These are phyloP conservation scores for Chrysoporthe deuterocubensis DNA, from an alignment of 2,329 filamentous ascomycete genomes.

Conservation along the genomic window DNA sequence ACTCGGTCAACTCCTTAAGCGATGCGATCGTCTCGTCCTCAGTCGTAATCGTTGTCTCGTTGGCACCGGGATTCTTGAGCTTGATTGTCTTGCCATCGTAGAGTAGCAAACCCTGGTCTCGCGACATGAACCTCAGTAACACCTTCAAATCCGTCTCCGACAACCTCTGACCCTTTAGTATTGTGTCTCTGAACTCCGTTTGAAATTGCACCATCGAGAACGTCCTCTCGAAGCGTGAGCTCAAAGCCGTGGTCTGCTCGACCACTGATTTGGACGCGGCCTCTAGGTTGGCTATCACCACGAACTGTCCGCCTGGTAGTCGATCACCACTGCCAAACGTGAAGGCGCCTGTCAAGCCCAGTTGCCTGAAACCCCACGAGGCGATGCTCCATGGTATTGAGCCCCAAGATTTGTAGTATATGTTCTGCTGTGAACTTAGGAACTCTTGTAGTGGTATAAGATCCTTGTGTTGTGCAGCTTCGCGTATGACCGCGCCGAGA, in stretches of 20 bases:
- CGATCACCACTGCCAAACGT: conserved; percentile 51
- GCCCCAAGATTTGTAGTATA: conserved; percentile 74
- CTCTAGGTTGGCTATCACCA: conserved; percentile 67
- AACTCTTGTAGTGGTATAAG: conserved; percentile 76
- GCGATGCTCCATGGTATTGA: conserved; percentile 71
- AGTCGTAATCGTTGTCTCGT: conserved; percentile 63
- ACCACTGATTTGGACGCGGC: conserved; percentile 59
- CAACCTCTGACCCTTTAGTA: conserved; percentile 55
- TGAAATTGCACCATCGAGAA: conserved; percentile 70
- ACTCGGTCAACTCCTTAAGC: conserved; percentile 76
- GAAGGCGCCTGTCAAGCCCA: conserved; percentile 62
- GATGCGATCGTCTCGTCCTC: conserved; percentile 84
- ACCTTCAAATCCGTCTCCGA: conserved; percentile 70
- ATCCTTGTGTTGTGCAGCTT: conserved; percentile 70
- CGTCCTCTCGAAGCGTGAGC: conserved; percentile 65
- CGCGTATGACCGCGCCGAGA: conserved; percentile 75
- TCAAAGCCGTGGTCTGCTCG: conserved; percentile 46
- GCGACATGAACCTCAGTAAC: conserved; percentile 69
- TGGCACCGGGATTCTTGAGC: conserved; percentile 61
- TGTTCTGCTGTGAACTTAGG: conserved; percentile 64
- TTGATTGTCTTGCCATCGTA: conserved; percentile 74
- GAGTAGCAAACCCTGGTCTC: conserved; percentile 64
- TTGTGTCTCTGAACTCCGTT: conserved; percentile 56
- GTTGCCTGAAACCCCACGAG: conserved; percentile 74
- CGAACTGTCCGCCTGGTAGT: conserved; percentile 65